Percentiles rank a stretch among this genome's conserved stretches.
These are phyloP conservation scores for Wickerhamiella azyma DNA, from an alignment of 805 yeast genomes.

Conservation along the genomic window DNA sequence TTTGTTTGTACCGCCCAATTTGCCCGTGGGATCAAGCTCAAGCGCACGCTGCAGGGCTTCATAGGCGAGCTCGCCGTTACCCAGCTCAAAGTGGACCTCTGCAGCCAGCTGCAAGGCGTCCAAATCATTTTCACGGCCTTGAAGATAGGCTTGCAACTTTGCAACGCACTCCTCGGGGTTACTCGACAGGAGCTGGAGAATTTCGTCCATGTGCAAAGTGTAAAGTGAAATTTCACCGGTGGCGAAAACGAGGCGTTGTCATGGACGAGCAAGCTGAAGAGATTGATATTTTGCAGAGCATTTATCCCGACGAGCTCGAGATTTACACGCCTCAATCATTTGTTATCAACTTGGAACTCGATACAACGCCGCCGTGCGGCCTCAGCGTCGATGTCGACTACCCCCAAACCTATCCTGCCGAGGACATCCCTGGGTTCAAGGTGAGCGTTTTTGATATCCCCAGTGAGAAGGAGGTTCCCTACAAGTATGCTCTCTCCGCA, in stretches of 20 bases:
- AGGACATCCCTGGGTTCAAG: constrained; percentile 29
- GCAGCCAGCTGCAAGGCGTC: constrained; percentile 35
- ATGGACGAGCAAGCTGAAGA: constrained; percentile 81
- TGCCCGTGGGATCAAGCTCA: constrained; percentile 54
- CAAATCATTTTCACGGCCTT: constrained; percentile 30
- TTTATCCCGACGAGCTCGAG: constrained; percentile 83
- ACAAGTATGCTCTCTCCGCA: constrained; percentile 33
- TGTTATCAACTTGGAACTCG: constrained; percentile 47
- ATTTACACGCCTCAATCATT: constrained; percentile 35
- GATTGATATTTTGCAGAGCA: constrained; percentile 74
- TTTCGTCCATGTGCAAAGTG: neutral
- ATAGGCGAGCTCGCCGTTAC: constrained; percentile 69
- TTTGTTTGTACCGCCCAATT: constrained; percentile 53
- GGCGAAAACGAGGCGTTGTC: constrained; percentile 26
- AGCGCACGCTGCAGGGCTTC: constrained; percentile 46
- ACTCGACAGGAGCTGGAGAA: constrained; percentile 27
- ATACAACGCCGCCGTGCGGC: constrained; percentile 49
- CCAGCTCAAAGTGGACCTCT: constrained; percentile 66
- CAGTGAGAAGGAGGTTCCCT: constrained; percentile 31
- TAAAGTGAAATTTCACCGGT: neutral
- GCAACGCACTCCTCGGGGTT: constrained; percentile 44
- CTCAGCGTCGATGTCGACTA: constrained; percentile 49
- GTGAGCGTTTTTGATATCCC: constrained; percentile 32
- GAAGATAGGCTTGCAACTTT: constrained; percentile 26
- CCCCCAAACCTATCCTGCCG: constrained; percentile 74